phyloP scores from a whole-genome alignment of 164 flowering plant species.

The Vitis cinerea region DNA sequence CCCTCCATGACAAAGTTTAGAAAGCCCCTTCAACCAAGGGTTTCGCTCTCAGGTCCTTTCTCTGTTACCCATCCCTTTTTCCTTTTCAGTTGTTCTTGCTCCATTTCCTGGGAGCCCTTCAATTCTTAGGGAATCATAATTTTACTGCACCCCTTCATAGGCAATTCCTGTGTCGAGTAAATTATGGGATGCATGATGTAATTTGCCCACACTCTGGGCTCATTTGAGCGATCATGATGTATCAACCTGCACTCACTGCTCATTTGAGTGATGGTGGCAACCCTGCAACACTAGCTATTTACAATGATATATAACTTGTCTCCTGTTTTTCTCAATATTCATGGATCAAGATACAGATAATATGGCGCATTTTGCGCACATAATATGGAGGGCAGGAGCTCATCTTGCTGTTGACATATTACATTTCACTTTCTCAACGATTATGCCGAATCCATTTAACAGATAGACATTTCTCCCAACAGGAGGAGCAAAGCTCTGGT shows the following conservation, averaged over 20 bases:
- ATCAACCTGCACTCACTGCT: constrained; percentile 14
- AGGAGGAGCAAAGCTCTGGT: too few relatives aligned
- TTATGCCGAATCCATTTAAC: neutral
- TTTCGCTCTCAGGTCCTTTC: neutral
- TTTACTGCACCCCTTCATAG: constrained; percentile 6
- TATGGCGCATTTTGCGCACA: too few relatives aligned
- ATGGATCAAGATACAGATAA: too few relatives aligned
- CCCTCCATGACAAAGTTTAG: constrained; percentile 44
- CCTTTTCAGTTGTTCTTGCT: neutral
- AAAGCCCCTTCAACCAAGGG: neutral
- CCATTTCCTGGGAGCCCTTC: constrained; percentile 1
- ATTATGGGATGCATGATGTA: constrained; percentile 10
- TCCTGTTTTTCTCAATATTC: too few relatives aligned
- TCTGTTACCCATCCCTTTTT: neutral
- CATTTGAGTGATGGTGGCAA: constrained; percentile 17
- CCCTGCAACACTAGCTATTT: constrained; percentile 6
- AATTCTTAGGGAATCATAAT: neutral
- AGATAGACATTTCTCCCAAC: neutral
- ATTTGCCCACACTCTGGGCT: constrained; percentile 13
- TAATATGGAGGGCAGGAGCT: too few relatives aligned
- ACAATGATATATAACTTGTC: neutral
- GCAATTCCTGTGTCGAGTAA: constrained; percentile 7
- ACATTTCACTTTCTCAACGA: too few relatives aligned
- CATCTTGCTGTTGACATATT: too few relatives aligned
- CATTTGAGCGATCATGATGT: constrained; percentile 12